Evolutionary conservation across 1,139 yeast genomes (phyloP), one percentile per base, ranked within the genome.

Genomic region (Citeromyces hawaiiensis): DNA sequence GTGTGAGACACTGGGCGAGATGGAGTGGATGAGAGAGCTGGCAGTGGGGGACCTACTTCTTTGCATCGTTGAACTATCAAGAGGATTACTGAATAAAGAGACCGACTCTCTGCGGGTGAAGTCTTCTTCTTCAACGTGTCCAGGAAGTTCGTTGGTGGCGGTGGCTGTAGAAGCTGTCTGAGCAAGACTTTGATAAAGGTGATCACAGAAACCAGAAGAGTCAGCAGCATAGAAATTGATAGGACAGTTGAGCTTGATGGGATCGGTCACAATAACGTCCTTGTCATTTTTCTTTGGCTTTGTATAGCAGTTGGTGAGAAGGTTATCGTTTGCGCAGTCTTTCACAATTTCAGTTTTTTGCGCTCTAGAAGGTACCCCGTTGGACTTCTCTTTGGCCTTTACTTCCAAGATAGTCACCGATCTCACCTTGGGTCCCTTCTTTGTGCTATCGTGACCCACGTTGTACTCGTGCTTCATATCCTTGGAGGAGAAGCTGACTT

Each of bases 401-500:
- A 82, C 64, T 52, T 81, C 91, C 47, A 81, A 64, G 33, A 82
- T 54, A 0, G 82, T 64, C 2, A 78, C 60, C 1, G 67, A 60
- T 39, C 82, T 63, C 46, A 79, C 86, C 13, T 37, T 40, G 21
- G 17, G 30, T 6, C 37, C 17, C 43, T 76, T 62, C 2, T 50
- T 54, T 44, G 54, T 60, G 37, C 65, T 72, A 11, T 56, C 47
- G 13, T 63, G 61, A 39, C 72, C 76, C 40, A 70, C 77, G 43
- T 76, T 83, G 45, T 66, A 72, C 50, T 77, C 85, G 45, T 59
- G 64, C 31, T 67, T 60, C 45, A 71, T 54, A 47, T 70, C 68
- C 43, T 70, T 72, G 2, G 83, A 78, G 3, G 68, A 71, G 51
- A 78, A 83, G 0, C 86, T 73, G 13, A 82, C 72, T 43, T 79